Evolutionary conservation across 1,139 yeast species (phyloP).

Genomic region (Candida freyschussii): DNA sequence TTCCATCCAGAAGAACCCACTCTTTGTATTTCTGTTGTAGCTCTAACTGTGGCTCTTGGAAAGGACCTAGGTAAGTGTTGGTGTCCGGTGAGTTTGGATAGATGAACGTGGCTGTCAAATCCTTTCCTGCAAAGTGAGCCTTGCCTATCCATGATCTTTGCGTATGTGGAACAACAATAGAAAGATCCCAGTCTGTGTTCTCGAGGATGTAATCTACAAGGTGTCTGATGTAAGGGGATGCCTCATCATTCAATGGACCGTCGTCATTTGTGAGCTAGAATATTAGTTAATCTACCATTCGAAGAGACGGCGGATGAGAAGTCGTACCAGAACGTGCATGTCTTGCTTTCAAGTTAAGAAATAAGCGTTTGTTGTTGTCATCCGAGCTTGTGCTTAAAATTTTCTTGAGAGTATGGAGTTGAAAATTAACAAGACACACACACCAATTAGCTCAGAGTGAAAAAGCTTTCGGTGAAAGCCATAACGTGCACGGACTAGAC

Average conservation of each 20-base stretch:
- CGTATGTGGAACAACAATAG: slow-evolving; percentile 76
- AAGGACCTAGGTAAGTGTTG: slow-evolving; percentile 62
- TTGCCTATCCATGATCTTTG: slow-evolving; percentile 96
- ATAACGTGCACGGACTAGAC: too few relatives aligned
- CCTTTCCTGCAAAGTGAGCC: slow-evolving; percentile 89
- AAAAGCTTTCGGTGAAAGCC: too few relatives aligned
- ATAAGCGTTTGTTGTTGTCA: too few relatives aligned
- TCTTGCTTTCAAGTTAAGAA: slow-evolving; percentile 3
- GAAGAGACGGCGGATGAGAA: neutral
- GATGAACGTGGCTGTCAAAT: slow-evolving; percentile 62
- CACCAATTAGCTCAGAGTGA: too few relatives aligned
- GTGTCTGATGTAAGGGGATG: slow-evolving; percentile 85
- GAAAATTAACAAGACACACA: too few relatives aligned
- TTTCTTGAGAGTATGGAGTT: too few relatives aligned
- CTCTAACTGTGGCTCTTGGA: slow-evolving; percentile 40
- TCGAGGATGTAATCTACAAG: slow-evolving; percentile 65
- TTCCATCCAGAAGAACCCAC: slow-evolving; percentile 85
- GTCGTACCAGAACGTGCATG: slow-evolving; percentile 22
- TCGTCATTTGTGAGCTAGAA: slow-evolving; percentile 75
- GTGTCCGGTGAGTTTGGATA: slow-evolving; percentile 49
- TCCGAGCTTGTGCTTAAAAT: too few relatives aligned
- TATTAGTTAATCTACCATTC: neutral
- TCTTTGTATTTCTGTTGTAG: slow-evolving; percentile 47
- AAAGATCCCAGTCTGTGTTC: slow-evolving; percentile 76
- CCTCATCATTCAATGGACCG: slow-evolving; percentile 78